Conservation (phyloP, 495 filamentous ascomycete species). For the Chaetomium tenue region DNA sequence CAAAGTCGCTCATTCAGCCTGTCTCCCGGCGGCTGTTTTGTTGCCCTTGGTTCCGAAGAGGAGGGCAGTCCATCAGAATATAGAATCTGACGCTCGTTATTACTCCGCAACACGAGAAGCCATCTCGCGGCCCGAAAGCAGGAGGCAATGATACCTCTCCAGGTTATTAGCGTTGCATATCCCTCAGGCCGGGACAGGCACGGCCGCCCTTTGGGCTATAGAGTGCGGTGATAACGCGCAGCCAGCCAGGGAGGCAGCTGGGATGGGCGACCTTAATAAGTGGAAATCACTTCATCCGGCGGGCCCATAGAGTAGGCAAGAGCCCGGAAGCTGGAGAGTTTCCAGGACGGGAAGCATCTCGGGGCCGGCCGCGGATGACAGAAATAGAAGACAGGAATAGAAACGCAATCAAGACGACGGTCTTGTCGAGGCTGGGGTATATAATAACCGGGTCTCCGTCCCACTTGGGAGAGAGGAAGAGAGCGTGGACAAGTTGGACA, state of each 20-base stretch:
- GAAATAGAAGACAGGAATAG: slow-evolving; percentile 7
- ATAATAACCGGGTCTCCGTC: slow-evolving; percentile 2
- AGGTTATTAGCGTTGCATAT: slow-evolving; percentile 4
- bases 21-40: slow-evolving; percentile 9
- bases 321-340: slow-evolving; percentile 14
- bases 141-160: not conserved
- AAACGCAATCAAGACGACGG: not conserved
- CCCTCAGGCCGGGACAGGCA: slow-evolving; percentile 8
- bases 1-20: slow-evolving; percentile 2
- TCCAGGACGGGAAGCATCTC: slow-evolving; percentile 3
- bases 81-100: slow-evolving; percentile 1
- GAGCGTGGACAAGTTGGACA: not conserved
- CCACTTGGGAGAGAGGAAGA: slow-evolving; percentile 7
- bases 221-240: not conserved
- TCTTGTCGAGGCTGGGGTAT: not conserved
- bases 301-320: slow-evolving; percentile 19
- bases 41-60: not conserved
- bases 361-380: not conserved
- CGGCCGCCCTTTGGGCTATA: not conserved
- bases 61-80: not conserved
- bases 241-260: not conserved
- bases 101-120: not conserved
- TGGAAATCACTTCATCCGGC: slow-evolving; percentile 23
- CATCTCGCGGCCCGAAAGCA: slow-evolving; percentile 12
- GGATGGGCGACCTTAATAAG: slow-evolving; percentile 16